Percentiles rank a stretch among this genome's conserved stretches.
phyloP scores from a whole-genome alignment of 2,329 filamentous ascomycete genomes.

The Colletotrichum melonis region DNA sequence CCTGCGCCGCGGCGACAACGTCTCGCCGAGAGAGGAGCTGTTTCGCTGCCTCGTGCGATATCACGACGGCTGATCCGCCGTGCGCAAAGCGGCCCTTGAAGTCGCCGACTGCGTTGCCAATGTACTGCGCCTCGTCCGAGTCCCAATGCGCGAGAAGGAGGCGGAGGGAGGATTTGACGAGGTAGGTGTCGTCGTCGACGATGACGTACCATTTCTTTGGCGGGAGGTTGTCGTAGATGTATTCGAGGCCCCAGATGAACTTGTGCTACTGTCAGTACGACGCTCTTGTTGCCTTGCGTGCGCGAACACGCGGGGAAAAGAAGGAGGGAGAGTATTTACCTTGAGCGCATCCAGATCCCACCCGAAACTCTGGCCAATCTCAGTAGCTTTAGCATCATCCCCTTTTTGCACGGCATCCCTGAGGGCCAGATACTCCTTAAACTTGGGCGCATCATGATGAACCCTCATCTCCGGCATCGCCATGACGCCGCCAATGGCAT shows the following conservation, averaged over 20 bases:
- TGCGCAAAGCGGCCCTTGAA: slow-evolving; percentile 67
- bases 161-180: slow-evolving; percentile 60
- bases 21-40: slow-evolving; percentile 56
- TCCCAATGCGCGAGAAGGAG: slow-evolving; percentile 62
- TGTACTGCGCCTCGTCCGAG: slow-evolving; percentile 57
- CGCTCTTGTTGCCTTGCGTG: background rate
- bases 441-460: slow-evolving; percentile 44
- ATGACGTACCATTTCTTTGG: slow-evolving; percentile 70
- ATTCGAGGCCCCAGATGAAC: slow-evolving; percentile 67
- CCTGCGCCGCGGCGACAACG: slow-evolving; percentile 56
- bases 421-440: slow-evolving; percentile 54
- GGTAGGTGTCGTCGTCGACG: slow-evolving; percentile 68
- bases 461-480: slow-evolving; percentile 47
- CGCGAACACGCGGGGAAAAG: slow-evolving; percentile 1
- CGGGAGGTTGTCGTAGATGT: slow-evolving; percentile 61
- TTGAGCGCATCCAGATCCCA: slow-evolving; percentile 64
- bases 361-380: slow-evolving; percentile 52
- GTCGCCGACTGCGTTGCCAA: slow-evolving; percentile 69
- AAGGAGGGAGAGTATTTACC: slow-evolving; percentile 43
- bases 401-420: slow-evolving; percentile 50
- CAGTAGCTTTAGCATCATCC: slow-evolving; percentile 50
- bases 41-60: slow-evolving; percentile 63
- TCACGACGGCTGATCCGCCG: slow-evolving; percentile 64
- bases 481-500: slow-evolving; percentile 50
- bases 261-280: slow-evolving; percentile 39